Conservation (phyloP, 2,329 filamentous ascomycete species). For the Cucurbitaria berberidis region DNA sequence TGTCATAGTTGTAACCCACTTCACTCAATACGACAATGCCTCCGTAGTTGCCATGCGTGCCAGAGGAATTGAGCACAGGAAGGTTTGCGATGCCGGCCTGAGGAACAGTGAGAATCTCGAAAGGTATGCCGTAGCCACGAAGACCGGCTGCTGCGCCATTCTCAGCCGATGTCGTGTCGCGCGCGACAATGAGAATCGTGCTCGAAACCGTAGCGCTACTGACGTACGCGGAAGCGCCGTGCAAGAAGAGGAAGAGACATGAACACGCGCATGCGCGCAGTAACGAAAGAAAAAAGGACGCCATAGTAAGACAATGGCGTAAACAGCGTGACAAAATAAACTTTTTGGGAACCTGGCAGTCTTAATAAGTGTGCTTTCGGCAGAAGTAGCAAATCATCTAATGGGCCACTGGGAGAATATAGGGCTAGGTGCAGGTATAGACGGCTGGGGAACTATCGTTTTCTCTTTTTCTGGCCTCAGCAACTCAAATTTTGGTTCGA, state of each 20-base stretch:
- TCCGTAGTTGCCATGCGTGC: conserved; percentile 62
- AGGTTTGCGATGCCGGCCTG: conserved; percentile 56
- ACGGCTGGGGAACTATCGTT: conserved; percentile 39
- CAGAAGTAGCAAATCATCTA: conserved; percentile 32
- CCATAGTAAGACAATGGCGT: conserved; percentile 30
- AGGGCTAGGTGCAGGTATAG: conserved; percentile 35
- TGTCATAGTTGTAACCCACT: conserved; percentile 61
- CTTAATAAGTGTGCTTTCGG: conserved; percentile 44
- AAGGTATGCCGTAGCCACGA: conserved; percentile 67
- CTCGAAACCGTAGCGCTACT: conserved; percentile 40
- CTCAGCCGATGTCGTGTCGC: conserved; percentile 57
- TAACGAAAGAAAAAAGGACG: conserved; percentile 29
- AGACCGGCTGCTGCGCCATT: conserved; percentile 62
- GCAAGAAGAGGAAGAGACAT: conserved; percentile 27
- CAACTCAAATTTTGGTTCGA: conserved; percentile 1
- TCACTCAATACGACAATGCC: conserved; percentile 63
- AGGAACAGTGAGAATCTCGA: conserved; percentile 62
- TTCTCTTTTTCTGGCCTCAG: conserved; percentile 25
- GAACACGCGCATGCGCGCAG: conserved; percentile 33
- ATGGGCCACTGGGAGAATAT: conserved; percentile 27
- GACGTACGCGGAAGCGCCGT: conserved; percentile 26
- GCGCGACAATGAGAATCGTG: conserved; percentile 64
- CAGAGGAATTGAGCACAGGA: conserved; percentile 59
- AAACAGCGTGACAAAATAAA: conserved; percentile 25
- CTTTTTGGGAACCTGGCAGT: conserved; percentile 27